phyloP scores from a whole-genome alignment of 2,329 filamentous ascomycete genomes.

The Sporothrix dimorphospora region DNA sequence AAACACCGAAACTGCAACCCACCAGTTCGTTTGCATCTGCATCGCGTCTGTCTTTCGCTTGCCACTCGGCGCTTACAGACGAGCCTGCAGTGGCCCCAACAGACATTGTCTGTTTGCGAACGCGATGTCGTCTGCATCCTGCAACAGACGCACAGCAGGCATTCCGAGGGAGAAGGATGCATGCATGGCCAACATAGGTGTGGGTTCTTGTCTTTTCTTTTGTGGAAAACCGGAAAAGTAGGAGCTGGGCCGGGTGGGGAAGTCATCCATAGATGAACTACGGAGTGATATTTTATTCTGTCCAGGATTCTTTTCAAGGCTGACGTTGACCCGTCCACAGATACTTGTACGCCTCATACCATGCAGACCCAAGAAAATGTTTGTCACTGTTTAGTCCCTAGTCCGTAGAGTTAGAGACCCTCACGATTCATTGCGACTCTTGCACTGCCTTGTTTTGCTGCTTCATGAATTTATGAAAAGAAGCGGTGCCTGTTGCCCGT shows the following conservation, averaged over 20 bases:
- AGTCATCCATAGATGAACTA: constrained; percentile 1
- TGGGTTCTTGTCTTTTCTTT: neutral
- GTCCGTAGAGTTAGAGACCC: no score
- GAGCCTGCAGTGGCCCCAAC: neutral
- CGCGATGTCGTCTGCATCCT: constrained; percentile 1
- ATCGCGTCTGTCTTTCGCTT: neutral
- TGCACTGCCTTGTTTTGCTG: no score
- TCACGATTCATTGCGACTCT: no score
- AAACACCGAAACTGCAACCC: constrained; percentile 9
- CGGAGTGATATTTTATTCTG: neutral
- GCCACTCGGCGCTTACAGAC: constrained; percentile 25
- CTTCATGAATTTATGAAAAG: no score
- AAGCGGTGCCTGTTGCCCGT: neutral
- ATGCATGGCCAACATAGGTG: constrained; percentile 2
- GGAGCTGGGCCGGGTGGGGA: neutral
- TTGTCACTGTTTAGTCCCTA: no score
- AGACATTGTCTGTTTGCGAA: neutral
- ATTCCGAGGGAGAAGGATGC: neutral
- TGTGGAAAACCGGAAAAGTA: neutral
- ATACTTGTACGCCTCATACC: neutral
- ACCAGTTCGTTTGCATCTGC: neutral
- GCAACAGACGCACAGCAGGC: neutral
- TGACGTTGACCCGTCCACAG: neutral
- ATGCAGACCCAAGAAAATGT: neutral
- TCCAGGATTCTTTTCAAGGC: neutral